phyloP scores from a whole-genome alignment of 169 alveolate genomes.

The Perkinsus marinus region DNA sequence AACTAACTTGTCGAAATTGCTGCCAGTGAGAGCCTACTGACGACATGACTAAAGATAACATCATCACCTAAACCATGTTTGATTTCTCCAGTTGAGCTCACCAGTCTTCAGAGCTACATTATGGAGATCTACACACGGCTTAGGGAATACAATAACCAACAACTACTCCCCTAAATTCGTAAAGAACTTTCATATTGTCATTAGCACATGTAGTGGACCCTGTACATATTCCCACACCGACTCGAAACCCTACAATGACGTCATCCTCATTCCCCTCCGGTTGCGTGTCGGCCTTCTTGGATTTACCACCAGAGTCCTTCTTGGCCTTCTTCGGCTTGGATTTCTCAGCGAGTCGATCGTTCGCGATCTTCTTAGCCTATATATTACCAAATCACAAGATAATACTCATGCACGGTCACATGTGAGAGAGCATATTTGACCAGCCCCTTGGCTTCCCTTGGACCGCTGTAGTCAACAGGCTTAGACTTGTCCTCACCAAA shows the following conservation, averaged over 20 bases:
- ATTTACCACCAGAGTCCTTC: constrained; percentile 8
- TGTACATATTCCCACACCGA: too few species aligned
- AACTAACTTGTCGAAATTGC: constrained; percentile 33
- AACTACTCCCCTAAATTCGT: too few species aligned
- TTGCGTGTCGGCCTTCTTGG: neutral
- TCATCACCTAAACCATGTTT: too few species aligned
- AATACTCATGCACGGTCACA: neutral
- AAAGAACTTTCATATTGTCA: too few species aligned
- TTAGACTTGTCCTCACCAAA: constrained; percentile 25
- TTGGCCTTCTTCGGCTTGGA: neutral
- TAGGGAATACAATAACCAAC: too few species aligned
- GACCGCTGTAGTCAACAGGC: constrained; percentile 30
- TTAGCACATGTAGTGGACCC: too few species aligned
- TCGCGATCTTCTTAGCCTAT: constrained; percentile 15
- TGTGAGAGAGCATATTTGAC: constrained; percentile 16
- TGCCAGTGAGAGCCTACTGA: constrained; percentile 26
- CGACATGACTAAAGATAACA: neutral
- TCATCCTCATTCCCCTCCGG: neutral
- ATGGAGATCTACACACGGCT: too few species aligned
- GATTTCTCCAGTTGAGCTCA: too few species aligned
- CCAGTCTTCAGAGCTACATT: too few species aligned
- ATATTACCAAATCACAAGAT: neutral
- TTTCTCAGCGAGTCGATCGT: constrained; percentile 12
- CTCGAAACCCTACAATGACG: neutral
- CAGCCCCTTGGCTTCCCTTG: constrained; percentile 16